Conservation (phyloP, 345 rosid species). For the Eucalyptus microcorys region DNA sequence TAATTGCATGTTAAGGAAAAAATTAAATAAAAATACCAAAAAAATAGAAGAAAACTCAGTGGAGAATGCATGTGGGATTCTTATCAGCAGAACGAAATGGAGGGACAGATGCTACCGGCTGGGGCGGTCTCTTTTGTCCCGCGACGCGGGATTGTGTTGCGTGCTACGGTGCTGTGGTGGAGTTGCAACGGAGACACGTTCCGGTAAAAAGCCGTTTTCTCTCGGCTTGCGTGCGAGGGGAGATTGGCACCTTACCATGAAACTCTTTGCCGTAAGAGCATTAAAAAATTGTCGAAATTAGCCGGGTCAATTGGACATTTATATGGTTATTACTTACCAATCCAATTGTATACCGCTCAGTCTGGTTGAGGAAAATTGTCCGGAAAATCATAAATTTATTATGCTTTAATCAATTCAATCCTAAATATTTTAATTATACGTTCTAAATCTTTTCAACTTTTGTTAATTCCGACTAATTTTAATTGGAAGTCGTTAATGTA, state of each 20-base stretch:
- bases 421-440: rapidly evolving
- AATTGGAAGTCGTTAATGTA: rapidly evolving
- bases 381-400: too few species aligned
- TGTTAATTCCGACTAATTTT: rapidly evolving
- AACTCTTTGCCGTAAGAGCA: neutral
- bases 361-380: rapidly evolving
- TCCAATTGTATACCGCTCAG: rapidly evolving
- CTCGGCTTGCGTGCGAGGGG: neutral
- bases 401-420: rapidly evolving
- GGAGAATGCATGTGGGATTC: neutral
- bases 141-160: neutral
- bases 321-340: neutral
- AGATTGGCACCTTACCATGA: neutral
- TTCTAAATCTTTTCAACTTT: rapidly evolving
- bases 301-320: neutral
- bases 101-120: neutral
- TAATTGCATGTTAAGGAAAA: neutral
- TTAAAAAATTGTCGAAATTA: neutral
- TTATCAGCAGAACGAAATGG: neutral
- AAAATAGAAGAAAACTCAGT: neutral
- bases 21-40: neutral
- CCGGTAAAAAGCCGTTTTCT: neutral
- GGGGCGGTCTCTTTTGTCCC: neutral
- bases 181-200: neutral
- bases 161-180: neutral